These are phyloP conservation scores for Boletus speciosus DNA, from an alignment of 768 basidiomycete genomes.

Conservation along the genomic window DNA sequence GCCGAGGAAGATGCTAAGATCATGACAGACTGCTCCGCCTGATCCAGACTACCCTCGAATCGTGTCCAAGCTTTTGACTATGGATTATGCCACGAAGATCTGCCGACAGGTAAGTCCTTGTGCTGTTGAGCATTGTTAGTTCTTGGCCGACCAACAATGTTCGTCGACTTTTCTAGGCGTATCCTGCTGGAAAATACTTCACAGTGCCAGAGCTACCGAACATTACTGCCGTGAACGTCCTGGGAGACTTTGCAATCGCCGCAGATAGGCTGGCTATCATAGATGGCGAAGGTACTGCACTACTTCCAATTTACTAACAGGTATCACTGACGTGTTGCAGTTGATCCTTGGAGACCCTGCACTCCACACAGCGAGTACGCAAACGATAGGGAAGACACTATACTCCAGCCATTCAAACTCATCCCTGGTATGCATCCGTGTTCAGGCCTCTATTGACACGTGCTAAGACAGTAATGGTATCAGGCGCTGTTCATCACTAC, in stretches of 20 bases:
- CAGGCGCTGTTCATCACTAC: slow-evolving; percentile 68
- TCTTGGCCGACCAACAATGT: neutral
- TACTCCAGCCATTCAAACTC: slow-evolving; percentile 76
- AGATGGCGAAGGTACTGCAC: slow-evolving; percentile 67
- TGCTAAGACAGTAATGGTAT: neutral
- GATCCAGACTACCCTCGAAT: slow-evolving; percentile 68
- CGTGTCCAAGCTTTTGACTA: slow-evolving; percentile 70
- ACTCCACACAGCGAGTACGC: slow-evolving; percentile 82
- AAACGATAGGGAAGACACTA: slow-evolving; percentile 62
- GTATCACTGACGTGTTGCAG: slow-evolving; percentile 33
- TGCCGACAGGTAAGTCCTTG: slow-evolving; percentile 53
- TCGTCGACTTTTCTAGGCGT: slow-evolving; percentile 46
- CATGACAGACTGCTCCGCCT: slow-evolving; percentile 65
- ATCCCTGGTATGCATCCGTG: slow-evolving; percentile 62
- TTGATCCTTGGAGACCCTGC: slow-evolving; percentile 88
- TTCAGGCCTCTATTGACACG: neutral
- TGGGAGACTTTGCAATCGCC: slow-evolving; percentile 83
- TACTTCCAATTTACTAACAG: neutral
- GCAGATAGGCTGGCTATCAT: slow-evolving; percentile 84
- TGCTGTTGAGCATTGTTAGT: neutral
- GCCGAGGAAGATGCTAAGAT: neutral
- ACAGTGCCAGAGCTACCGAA: slow-evolving; percentile 71
- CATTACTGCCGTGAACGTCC: slow-evolving; percentile 72
- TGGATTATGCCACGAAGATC: slow-evolving; percentile 67
- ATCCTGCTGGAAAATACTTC: slow-evolving; percentile 73